Conservation (phyloP, 805 yeast genomes). For the Pichia ethanolica region DNA sequence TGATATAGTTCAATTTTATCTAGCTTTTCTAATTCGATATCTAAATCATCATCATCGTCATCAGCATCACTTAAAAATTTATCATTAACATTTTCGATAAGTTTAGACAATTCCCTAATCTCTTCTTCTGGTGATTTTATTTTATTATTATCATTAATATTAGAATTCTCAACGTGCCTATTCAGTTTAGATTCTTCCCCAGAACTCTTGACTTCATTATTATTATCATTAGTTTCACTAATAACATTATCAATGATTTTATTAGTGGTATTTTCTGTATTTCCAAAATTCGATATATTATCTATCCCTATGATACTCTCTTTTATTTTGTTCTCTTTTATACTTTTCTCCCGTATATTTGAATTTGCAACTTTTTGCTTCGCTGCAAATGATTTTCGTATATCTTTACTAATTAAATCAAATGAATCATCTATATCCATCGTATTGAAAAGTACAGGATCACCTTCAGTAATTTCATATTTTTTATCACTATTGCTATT, state of each 20-base stretch:
- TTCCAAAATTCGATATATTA: background rate
- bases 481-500: too few relatives aligned
- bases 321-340: background rate
- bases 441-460: background rate
- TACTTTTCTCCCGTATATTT: background rate
- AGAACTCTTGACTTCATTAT: too few relatives aligned
- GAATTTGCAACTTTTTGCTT: conserved; percentile 9
- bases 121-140: conserved; percentile 12
- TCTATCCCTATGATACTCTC: background rate
- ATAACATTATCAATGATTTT: too few relatives aligned
- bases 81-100: conserved; percentile 15
- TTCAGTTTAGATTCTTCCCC: too few relatives aligned
- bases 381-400: conserved; percentile 26
- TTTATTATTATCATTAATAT: background rate
- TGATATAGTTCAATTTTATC: conserved; percentile 26
- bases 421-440: conserved; percentile 18
- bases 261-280: too few relatives aligned
- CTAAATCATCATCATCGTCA: conserved; percentile 22
- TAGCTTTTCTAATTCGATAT: conserved; percentile 20
- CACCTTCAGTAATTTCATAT: background rate
- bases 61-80: conserved; percentile 17
- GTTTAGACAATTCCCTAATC: conserved; percentile 15
- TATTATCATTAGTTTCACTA: too few relatives aligned
- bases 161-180: background rate
- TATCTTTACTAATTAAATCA: conserved; percentile 25